phyloP scores from a whole-genome alignment of 257 asterid genomes.

The Solanum pinnatisectum region DNA sequence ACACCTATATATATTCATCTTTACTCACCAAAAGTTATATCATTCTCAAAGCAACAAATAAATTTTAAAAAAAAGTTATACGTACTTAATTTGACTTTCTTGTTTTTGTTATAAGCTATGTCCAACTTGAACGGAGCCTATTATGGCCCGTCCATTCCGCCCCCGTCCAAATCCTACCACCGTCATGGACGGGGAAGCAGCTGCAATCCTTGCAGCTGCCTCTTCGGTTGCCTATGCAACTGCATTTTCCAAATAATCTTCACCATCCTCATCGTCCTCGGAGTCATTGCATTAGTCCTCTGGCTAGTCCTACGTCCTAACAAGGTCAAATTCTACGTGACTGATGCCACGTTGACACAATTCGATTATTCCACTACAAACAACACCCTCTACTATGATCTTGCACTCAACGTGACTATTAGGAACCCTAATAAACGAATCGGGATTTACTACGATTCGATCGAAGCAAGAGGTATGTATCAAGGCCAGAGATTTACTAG shows the following conservation, averaged over 20 bases:
- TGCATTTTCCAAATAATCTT: constrained; percentile 57
- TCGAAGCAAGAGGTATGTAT: constrained; percentile 62
- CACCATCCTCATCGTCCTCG: constrained; percentile 39
- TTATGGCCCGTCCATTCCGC: constrained; percentile 81
- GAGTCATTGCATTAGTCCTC: constrained; percentile 18
- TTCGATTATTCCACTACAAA: constrained; percentile 32
- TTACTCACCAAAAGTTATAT: neutral
- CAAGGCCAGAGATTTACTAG: constrained; percentile 42
- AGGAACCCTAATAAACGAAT: constrained; percentile 79
- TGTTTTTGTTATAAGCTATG: neutral
- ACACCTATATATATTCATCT: neutral
- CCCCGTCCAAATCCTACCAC: constrained; percentile 42
- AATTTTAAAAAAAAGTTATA: no score
- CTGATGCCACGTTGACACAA: constrained; percentile 44
- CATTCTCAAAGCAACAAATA: neutral
- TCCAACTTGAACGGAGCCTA: constrained; percentile 64
- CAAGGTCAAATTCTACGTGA: constrained; percentile 44
- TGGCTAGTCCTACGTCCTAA: constrained; percentile 86
- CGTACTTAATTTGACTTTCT: neutral
- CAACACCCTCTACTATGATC: constrained; percentile 54
- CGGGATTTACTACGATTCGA: constrained; percentile 69
- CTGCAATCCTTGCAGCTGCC: constrained; percentile 79
- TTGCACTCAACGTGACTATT: constrained; percentile 58
- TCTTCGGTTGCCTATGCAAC: constrained; percentile 48
- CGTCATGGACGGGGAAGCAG: constrained; percentile 39